Conservation (phyloP, 2,329 filamentous ascomycete species). For the Teratosphaeria gauchensis region DNA sequence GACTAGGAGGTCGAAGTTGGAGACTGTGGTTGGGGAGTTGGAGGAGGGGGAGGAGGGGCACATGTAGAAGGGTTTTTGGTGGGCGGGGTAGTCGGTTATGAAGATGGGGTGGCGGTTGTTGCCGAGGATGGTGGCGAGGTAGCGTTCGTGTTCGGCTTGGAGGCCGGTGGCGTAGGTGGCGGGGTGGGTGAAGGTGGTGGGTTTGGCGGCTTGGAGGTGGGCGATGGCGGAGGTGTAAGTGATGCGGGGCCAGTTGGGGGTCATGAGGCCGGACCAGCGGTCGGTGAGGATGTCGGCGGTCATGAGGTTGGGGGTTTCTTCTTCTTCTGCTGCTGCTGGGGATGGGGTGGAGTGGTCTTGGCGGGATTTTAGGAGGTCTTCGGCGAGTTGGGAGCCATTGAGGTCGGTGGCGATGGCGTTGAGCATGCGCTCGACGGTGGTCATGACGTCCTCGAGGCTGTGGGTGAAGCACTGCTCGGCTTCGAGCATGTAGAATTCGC, state of each 20-base stretch:
- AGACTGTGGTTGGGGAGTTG: conserved; percentile 48
- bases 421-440: conserved; percentile 70
- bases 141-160: conserved; percentile 88
- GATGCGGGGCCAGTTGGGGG: conserved; percentile 74
- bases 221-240: conserved; percentile 73
- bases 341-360: neutral
- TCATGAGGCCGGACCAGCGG: conserved; percentile 61
- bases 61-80: conserved; percentile 92
- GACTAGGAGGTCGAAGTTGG: conserved; percentile 84
- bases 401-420: conserved; percentile 45
- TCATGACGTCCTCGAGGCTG: conserved; percentile 61
- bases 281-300: conserved; percentile 46
- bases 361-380: conserved; percentile 41
- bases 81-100: conserved; percentile 82
- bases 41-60: conserved; percentile 36
- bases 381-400: conserved; percentile 40
- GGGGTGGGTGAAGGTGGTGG: conserved; percentile 52
- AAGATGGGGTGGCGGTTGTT: conserved; percentile 60
- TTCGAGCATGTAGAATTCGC: conserved; percentile 98
- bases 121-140: conserved; percentile 60
- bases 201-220: conserved; percentile 45
- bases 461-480: conserved; percentile 75
- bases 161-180: conserved; percentile 66
- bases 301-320: conserved; percentile 25
- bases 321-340: too few relatives aligned